Base-by-base conservation (phyloP, 1,284 basidiomycete species). In the Papiliotrema fonsecae region DNA sequence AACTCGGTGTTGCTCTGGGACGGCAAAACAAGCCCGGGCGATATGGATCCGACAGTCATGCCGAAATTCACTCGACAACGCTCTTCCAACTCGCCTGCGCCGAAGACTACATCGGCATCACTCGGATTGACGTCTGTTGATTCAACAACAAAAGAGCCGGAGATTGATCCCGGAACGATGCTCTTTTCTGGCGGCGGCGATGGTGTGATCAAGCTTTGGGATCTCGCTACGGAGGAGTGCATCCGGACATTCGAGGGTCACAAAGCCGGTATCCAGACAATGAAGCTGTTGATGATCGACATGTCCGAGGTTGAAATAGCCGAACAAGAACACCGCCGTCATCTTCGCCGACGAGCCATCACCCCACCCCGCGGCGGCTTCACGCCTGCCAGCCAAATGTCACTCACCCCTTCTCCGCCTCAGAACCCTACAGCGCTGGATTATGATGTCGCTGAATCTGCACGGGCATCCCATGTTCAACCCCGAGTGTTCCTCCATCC, bases 161-260 rank as follows among this genome's bases (percentile, higher is more conserved):
- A 70, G 30, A 83, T 90, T 50, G 83, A 87, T 52, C 79, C 82
- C 1, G 88, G 89, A 38, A 90, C 92, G 73, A 90, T 94, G 85
- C 79, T 99, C 30, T 97, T 98, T 76, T 97, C 92, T 6, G 91
- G 88, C 1, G 93, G 90, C 6, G 94, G 98, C 69, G 96, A 98
- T 66, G 86, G 87, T 26, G 85, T 86, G 4, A 91, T 98, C 71
- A 85, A 86, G 50, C 81, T 99, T 2, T 99, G 94, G 94, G 92
- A 98, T 73, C 79, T 98, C 40, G 83, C 80, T 21, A 76, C 78
- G 22, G 81, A 88, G 41, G 81, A 85, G 18, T 97, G 91, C 65
- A 79, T 97, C 36, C 81, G 88, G 26, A 83, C 85, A 48, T 90
- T 94, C 66, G 80, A 79, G 13, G 96, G 93, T 0, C 94, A 99